Evolutionary conservation across 1,139 yeast species (phyloP).

Genomic region (Candida tetrigidarum): DNA sequence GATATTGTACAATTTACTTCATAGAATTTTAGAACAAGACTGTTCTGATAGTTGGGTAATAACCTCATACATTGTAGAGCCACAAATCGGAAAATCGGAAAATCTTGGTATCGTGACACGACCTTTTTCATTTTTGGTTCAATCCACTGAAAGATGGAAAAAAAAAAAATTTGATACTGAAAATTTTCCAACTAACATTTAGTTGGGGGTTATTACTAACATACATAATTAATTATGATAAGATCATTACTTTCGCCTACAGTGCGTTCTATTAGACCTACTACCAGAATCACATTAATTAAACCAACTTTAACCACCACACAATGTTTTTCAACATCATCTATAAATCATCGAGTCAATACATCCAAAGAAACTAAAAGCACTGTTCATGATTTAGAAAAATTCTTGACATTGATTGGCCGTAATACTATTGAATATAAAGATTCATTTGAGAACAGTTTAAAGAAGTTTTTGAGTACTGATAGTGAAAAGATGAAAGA

Average conservation of each 20-base stretch:
- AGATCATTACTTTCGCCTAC: slow-evolving; percentile 11
- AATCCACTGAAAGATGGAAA: slow-evolving; percentile 1
- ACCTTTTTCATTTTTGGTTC: not conserved
- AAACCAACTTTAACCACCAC: slow-evolving; percentile 3
- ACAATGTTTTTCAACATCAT: slow-evolving; percentile 18
- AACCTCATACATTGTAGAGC: too few species aligned
- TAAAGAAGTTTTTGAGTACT: slow-evolving; percentile 68
- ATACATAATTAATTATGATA: slow-evolving; percentile 10
- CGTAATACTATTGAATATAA: slow-evolving; percentile 69
- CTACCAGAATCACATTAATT: slow-evolving; percentile 2
- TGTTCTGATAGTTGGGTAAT: not conserved
- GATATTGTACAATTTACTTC: not conserved
- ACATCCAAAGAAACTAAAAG: slow-evolving; percentile 49
- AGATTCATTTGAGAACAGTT: slow-evolving; percentile 72
- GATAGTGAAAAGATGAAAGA: slow-evolving; percentile 64
- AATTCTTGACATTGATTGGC: slow-evolving; percentile 78
- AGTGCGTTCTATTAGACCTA: not conserved
- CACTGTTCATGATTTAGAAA: slow-evolving; percentile 71
- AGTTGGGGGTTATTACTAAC: too few species aligned
- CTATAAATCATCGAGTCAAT: slow-evolving; percentile 32
- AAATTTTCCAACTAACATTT: too few species aligned
- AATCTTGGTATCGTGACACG: not conserved
- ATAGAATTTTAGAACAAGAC: not conserved
- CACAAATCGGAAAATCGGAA: too few species aligned
- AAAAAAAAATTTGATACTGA: slow-evolving; percentile 3